phyloP scores from a whole-genome alignment of 2,329 filamentous ascomycete genomes.

The Rhynchosporium graminicola region DNA sequence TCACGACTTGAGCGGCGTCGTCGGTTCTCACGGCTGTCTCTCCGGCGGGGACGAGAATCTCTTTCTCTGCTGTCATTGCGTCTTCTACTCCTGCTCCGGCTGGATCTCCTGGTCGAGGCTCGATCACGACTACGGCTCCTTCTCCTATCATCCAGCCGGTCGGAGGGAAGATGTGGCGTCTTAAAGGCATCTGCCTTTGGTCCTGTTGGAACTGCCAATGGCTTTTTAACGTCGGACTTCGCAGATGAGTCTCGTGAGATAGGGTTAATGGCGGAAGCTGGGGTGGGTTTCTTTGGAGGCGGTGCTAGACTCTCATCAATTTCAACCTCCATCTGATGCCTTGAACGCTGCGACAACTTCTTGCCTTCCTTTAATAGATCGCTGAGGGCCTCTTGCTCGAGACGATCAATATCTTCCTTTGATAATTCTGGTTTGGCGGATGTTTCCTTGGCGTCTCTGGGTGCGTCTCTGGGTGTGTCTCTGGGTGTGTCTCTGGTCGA shows the following conservation, averaged over 20 bases:
- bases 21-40: slow-evolving; percentile 39
- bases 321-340: slow-evolving; percentile 40
- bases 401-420: slow-evolving; percentile 39
- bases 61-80: slow-evolving; percentile 34
- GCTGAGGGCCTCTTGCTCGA: slow-evolving; percentile 41
- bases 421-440: slow-evolving; percentile 32
- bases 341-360: slow-evolving; percentile 35
- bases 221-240: slow-evolving; percentile 38
- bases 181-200: slow-evolving; percentile 32
- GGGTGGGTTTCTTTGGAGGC: slow-evolving; percentile 39
- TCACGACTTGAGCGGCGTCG: slow-evolving; percentile 26
- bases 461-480: slow-evolving; percentile 27
- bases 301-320: slow-evolving; percentile 40
- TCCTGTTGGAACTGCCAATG: slow-evolving; percentile 24
- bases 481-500: slow-evolving; percentile 19
- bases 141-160: slow-evolving; percentile 24
- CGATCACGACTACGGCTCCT: slow-evolving; percentile 37
- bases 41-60: slow-evolving; percentile 29
- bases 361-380: slow-evolving; percentile 41
- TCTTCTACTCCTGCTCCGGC: slow-evolving; percentile 31
- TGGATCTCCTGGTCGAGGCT: slow-evolving; percentile 31
- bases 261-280: slow-evolving; percentile 41
- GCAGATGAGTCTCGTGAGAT: slow-evolving; percentile 36
- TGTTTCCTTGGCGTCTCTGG: slow-evolving; percentile 22
- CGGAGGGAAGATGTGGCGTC: slow-evolving; percentile 21